Evolutionary conservation across 139 green algal genomes (phyloP).

Genomic region (Chlorella sp.): DNA sequence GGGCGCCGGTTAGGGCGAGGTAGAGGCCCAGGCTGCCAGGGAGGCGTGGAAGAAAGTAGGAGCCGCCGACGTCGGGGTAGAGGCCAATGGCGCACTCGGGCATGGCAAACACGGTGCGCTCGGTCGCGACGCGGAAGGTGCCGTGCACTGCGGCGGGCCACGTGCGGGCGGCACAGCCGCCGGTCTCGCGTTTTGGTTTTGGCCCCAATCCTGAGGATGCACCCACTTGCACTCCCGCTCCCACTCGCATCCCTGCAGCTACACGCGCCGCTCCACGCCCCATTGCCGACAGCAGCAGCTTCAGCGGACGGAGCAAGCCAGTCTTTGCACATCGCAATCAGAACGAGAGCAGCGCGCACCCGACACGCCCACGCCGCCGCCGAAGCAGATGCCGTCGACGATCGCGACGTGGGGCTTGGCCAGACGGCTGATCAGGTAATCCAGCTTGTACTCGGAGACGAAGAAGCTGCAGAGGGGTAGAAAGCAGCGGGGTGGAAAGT

Average conservation of each 20-base stretch:
- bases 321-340: no score
- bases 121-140: conserved; percentile 86
- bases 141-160: no score
- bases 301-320: no score
- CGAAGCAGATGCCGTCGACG: conserved; percentile 94
- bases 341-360: no score
- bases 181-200: no score
- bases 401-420: conserved; percentile 79
- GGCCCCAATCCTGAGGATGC: no score
- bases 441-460: conserved; percentile 53
- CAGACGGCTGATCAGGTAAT: conserved; percentile 49
- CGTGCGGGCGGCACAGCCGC: no score
- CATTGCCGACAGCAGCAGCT: no score
- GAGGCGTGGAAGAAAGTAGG: conserved; percentile 79
- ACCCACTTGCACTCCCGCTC: no score
- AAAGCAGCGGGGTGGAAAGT: neutral
- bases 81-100: conserved; percentile 96
- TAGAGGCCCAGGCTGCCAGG: conserved; percentile 70
- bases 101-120: conserved; percentile 94
- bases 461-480: conserved; percentile 47
- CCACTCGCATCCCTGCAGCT: no score
- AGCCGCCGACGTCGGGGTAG: conserved; percentile 92
- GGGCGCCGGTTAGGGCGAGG: conserved; percentile 79
- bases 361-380: conserved; percentile 86
- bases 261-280: no score